Conservation (phyloP, 306 rosid genomes). For the Vicia faba region DNA sequence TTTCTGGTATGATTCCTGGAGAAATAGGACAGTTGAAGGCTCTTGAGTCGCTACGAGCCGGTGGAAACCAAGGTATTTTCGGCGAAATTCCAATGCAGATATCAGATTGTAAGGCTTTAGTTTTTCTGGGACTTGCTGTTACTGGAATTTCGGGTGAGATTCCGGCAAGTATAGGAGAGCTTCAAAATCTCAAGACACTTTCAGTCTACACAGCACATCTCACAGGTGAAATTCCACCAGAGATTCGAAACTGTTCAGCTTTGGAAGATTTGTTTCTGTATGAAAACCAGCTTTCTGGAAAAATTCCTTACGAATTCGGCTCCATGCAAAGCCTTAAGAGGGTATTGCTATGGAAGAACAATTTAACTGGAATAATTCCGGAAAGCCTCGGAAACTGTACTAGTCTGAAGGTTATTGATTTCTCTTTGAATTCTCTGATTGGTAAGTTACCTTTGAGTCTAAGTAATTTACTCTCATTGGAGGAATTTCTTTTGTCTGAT, state of each 20-base stretch:
- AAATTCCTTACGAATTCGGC: slow-evolving; percentile 69
- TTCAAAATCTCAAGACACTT: slow-evolving; percentile 70
- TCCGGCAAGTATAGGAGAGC: slow-evolving; percentile 75
- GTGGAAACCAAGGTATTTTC: slow-evolving; percentile 73
- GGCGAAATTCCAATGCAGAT: slow-evolving; percentile 89
- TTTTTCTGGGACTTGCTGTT: slow-evolving; percentile 81
- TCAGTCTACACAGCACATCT: slow-evolving; percentile 82
- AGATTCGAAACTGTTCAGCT: slow-evolving; percentile 71
- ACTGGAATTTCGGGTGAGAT: slow-evolving; percentile 79
- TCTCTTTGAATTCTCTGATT: slow-evolving; percentile 74
- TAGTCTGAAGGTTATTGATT: slow-evolving; percentile 64
- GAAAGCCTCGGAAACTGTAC: slow-evolving; percentile 72
- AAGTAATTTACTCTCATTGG: slow-evolving; percentile 57
- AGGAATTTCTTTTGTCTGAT: slow-evolving; percentile 76
- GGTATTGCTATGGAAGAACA: slow-evolving; percentile 85
- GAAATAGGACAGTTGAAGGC: slow-evolving; percentile 63
- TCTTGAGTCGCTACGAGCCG: slow-evolving; percentile 70
- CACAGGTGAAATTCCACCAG: slow-evolving; percentile 77
- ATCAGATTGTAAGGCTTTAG: slow-evolving; percentile 65
- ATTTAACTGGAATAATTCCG: slow-evolving; percentile 68
- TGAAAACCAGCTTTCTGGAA: slow-evolving; percentile 81
- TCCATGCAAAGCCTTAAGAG: slow-evolving; percentile 60
- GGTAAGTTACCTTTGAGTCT: slow-evolving; percentile 71
- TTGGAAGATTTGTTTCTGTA: slow-evolving; percentile 81
- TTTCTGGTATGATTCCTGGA: slow-evolving; percentile 72